These are phyloP conservation scores for Solanum lycopersicoides DNA, from an alignment of 257 asterid species.

Conservation along the genomic window DNA sequence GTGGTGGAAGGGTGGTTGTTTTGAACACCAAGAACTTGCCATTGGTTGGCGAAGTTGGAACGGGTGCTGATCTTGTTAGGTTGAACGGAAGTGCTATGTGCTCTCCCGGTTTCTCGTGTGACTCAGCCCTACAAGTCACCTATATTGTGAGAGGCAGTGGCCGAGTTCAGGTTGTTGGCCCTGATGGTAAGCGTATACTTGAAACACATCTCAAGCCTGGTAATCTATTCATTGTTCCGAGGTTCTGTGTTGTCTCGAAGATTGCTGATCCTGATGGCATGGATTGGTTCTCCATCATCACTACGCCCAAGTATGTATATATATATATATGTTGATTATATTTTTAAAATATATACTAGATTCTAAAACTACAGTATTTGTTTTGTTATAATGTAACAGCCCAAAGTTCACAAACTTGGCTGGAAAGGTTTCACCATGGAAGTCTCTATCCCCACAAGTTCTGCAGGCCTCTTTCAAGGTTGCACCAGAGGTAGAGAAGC, in stretches of 20 bases:
- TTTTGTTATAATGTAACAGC: slow-evolving; percentile 13
- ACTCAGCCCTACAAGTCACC: slow-evolving; percentile 85
- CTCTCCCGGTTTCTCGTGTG: slow-evolving; percentile 89
- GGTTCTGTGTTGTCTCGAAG: slow-evolving; percentile 82
- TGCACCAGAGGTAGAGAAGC: slow-evolving; percentile 42
- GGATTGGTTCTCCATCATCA: slow-evolving; percentile 92
- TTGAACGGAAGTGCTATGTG: slow-evolving; percentile 74
- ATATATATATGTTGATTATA: neutral
- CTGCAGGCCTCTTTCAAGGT: slow-evolving; percentile 57
- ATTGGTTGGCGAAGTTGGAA: slow-evolving; percentile 69
- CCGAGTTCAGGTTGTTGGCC: slow-evolving; percentile 71
- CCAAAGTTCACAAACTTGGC: slow-evolving; percentile 58
- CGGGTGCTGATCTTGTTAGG: slow-evolving; percentile 80
- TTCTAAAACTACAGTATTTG: too few species aligned
- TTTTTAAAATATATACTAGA: too few species aligned
- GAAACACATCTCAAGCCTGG: slow-evolving; percentile 59
- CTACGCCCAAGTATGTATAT: slow-evolving; percentile 66
- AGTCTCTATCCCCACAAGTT: slow-evolving; percentile 52
- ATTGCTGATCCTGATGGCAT: slow-evolving; percentile 67
- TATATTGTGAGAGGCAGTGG: slow-evolving; percentile 82
- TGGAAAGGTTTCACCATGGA: slow-evolving; percentile 57
- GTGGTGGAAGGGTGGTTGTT: slow-evolving; percentile 70
- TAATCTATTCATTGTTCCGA: slow-evolving; percentile 57
- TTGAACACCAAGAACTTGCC: slow-evolving; percentile 85
- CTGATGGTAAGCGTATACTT: slow-evolving; percentile 60